phyloP scores from a whole-genome alignment of 108 stramenopile genomes.

The Stephanodiscus triporus region DNA sequence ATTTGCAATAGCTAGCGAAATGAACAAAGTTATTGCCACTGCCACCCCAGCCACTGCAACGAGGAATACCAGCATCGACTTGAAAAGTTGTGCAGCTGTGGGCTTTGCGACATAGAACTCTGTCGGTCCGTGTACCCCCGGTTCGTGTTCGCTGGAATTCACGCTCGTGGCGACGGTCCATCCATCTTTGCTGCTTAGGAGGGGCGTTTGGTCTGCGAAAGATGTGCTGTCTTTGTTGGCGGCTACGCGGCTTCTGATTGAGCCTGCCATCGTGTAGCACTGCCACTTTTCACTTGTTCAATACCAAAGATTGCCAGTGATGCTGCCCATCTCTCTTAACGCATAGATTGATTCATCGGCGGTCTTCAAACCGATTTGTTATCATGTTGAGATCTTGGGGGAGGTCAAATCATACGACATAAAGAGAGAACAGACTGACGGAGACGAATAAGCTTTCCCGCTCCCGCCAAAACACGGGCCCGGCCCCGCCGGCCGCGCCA shows the following conservation, averaged over 20 bases:
- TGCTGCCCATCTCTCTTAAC: no score
- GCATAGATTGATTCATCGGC: no score
- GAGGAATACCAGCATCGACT: conserved; percentile 2
- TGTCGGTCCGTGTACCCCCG: background rate
- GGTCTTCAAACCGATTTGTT: no score
- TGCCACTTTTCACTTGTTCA: no score
- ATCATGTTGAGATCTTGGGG: no score
- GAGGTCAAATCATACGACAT: no score
- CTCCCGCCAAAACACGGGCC: no score
- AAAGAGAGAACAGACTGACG: no score
- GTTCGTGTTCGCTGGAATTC: conserved; percentile 5
- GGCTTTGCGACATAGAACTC: background rate
- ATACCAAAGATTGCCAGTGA: no score
- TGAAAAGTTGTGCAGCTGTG: conserved; percentile 8
- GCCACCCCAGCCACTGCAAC: conserved; percentile 21
- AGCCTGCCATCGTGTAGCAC: background rate
- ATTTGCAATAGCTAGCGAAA: conserved; percentile 2
- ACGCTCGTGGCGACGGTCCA: conserved; percentile 12
- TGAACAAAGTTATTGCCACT: conserved; percentile 23
- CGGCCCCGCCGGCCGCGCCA: no score
- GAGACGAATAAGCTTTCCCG: no score
- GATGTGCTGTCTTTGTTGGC: background rate
- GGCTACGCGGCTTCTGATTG: background rate
- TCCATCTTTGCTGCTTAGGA: background rate
- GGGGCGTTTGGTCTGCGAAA: conserved; percentile 8